phyloP scores from a whole-genome alignment of 2,329 filamentous ascomycete genomes.

The Sporothrix curviconia region DNA sequence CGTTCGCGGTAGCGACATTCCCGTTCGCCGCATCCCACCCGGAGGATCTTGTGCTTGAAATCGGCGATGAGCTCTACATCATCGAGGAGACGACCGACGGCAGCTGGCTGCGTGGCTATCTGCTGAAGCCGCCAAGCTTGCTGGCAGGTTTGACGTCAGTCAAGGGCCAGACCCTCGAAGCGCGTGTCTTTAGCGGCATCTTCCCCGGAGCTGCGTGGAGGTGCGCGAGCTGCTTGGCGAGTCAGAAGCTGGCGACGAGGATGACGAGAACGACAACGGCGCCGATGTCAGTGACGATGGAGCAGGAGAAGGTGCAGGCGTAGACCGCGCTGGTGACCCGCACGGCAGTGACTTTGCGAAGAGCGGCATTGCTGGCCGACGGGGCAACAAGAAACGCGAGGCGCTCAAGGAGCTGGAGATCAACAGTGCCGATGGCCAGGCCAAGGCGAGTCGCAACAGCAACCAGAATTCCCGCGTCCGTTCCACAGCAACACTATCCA shows the following conservation, averaged over 20 bases:
- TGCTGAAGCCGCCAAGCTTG: slow-evolving; percentile 88
- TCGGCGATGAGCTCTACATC: slow-evolving; percentile 97
- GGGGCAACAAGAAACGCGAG: slow-evolving; percentile 27
- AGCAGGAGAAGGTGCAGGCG: not conserved
- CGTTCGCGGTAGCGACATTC: slow-evolving; percentile 93
- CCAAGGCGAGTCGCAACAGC: not conserved
- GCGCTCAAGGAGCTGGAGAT: slow-evolving; percentile 20
- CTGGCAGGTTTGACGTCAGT: slow-evolving; percentile 84
- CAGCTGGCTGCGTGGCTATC: slow-evolving; percentile 90
- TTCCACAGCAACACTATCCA: slow-evolving; percentile 19
- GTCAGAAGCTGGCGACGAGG: slow-evolving; percentile 46
- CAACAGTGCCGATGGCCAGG: slow-evolving; percentile 8
- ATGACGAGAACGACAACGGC: slow-evolving; percentile 35
- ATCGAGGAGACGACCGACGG: slow-evolving; percentile 92
- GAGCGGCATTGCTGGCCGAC: slow-evolving; percentile 41
- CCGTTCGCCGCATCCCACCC: slow-evolving; percentile 82
- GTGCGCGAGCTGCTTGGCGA: slow-evolving; percentile 87
- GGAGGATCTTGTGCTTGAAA: slow-evolving; percentile 90
- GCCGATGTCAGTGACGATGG: slow-evolving; percentile 28
- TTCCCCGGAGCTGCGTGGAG: slow-evolving; percentile 94
- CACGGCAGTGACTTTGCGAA: slow-evolving; percentile 47
- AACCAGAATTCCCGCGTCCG: slow-evolving; percentile 1
- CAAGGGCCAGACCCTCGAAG: slow-evolving; percentile 88
- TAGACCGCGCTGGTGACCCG: slow-evolving; percentile 22
- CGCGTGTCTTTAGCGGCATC: slow-evolving; percentile 95